Evolutionary conservation across 2,329 filamentous ascomycete species (phyloP), one percentile per base, ranked within the genome.

Genomic region (Grosmannia serpens): DNA sequence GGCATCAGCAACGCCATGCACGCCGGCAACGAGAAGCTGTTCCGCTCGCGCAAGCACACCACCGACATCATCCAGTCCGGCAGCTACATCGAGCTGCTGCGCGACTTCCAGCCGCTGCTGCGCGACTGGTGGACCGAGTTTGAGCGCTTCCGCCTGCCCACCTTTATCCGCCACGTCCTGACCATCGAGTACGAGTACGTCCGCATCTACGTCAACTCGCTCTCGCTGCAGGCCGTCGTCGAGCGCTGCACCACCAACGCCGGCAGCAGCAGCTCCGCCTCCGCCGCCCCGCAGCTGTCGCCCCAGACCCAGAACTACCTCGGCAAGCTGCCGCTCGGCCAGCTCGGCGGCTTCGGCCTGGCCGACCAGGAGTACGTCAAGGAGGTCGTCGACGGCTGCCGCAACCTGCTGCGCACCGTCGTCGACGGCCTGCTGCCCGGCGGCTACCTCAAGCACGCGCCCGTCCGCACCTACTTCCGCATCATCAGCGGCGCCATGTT

Each of bases 101-200:
- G 89, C 61, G 83, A 89, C 57, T 94, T 96, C 66, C 84, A 89
- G 64, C 88, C 89, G 0, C 81, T 91, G 62, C 76, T 97, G 38
- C 78, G 77, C 20, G 82, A 88, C 50, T 97, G 92, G 89, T 87
- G 84, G 72, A 80, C 79, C 49, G 87, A 91, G 61, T 91, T 96
- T 67, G 87, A 95, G 65, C 79, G 83, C n/a, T 87, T 89, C 66
- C 80, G 82, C 58, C 77, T 87, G 56, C 84, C 85, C 2, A 80
- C 75, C 26, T 86, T 80, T 62, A 85, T 84, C 63, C 75, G 81
- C 33, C 84, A 91, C 68, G 91, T 97, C 60, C 77, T 99, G 33
- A 87, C 84, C 9, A 96, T 97, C 64, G 94, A 99, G 74, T 96
- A 94, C 67, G 90, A 97, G 67, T 96, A 96, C 69, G 90, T 92